These are phyloP conservation scores for Trypanosoma theileri DNA, from an alignment of 208 protist species.

Conservation along the genomic window DNA sequence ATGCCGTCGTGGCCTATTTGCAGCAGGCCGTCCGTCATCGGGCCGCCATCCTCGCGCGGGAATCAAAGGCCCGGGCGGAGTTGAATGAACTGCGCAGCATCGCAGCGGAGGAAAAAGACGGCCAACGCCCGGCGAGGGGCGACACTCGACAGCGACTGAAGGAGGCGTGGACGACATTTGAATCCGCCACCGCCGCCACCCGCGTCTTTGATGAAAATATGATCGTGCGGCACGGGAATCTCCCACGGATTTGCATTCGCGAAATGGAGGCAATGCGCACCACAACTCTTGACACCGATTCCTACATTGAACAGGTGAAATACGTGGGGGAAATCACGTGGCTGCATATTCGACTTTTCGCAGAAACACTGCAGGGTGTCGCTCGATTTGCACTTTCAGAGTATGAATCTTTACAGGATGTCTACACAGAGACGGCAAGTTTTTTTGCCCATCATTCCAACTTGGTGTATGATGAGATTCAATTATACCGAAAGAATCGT, in stretches of 20 bases:
- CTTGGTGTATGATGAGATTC: conserved; percentile 5
- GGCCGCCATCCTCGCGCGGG: conserved; percentile 5
- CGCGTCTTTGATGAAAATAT: conserved; percentile 13
- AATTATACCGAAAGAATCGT: conserved; percentile 13
- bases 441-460: neutral
- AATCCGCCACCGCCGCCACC: conserved; percentile 1
- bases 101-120: conserved; percentile 22
- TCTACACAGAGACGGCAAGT: neutral
- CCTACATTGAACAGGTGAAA: neutral
- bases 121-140: neutral
- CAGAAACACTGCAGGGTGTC: conserved; percentile 21
- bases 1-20: conserved; percentile 18
- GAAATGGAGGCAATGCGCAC: conserved; percentile 12
- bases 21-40: conserved; percentile 15
- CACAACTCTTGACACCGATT: neutral
- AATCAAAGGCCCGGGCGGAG: conserved; percentile 35
- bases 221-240: neutral
- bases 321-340: neutral
- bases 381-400: conserved; percentile 5
- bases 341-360: conserved; percentile 13
- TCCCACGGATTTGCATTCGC: conserved; percentile 16
- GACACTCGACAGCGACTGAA: conserved; percentile 11
- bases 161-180: conserved; percentile 9
- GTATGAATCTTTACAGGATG: conserved; percentile 7
- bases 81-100: conserved; percentile 49